A percentile compares a stretch with the other conserved stretches of the same genome.
Conservation (phyloP, 1,284 basidiomycete genomes). For the Cystobasidiaceae sp. region DNA sequence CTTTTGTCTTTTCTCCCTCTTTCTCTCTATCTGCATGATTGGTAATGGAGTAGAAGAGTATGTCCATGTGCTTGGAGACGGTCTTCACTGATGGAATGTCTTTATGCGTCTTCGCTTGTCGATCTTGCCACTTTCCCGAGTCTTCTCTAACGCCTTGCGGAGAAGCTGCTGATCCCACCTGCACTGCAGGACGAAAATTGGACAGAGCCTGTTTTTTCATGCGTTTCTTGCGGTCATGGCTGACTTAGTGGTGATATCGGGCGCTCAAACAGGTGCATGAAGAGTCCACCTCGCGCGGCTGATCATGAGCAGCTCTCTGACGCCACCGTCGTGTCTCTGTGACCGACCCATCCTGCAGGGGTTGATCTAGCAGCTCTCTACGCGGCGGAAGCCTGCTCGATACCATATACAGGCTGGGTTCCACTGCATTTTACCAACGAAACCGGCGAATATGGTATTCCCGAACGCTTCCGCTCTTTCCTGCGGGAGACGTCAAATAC, state of each 20-base stretch:
- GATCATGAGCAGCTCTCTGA: neutral
- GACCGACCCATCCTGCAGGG: neutral
- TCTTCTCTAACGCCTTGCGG: too few relatives aligned
- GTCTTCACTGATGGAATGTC: too few relatives aligned
- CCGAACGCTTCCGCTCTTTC: constrained; percentile 6
- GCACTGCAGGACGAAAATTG: too few relatives aligned
- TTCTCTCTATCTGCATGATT: neutral
- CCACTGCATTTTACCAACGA: constrained; percentile 25
- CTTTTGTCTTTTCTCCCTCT: neutral
- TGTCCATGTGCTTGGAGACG: too few relatives aligned
- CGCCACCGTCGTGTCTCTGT: neutral
- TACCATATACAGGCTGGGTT: constrained; percentile 20
- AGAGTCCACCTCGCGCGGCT: neutral
- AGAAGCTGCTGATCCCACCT: too few relatives aligned
- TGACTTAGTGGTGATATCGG: neutral
- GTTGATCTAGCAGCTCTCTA: constrained; percentile 23
- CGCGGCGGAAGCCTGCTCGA: constrained; percentile 4
- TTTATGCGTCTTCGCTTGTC: too few relatives aligned
- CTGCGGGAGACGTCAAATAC: constrained; percentile 1
- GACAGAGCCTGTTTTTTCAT: too few relatives aligned
- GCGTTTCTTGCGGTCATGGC: too few relatives aligned
- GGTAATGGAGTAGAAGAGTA: too few relatives aligned
- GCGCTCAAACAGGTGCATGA: constrained; percentile 21
- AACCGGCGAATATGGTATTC: constrained; percentile 18
- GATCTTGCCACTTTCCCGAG: too few relatives aligned